phyloP scores from a whole-genome alignment of 2,329 filamentous ascomycete genomes.

The Ceratocystis diversiconidia region DNA sequence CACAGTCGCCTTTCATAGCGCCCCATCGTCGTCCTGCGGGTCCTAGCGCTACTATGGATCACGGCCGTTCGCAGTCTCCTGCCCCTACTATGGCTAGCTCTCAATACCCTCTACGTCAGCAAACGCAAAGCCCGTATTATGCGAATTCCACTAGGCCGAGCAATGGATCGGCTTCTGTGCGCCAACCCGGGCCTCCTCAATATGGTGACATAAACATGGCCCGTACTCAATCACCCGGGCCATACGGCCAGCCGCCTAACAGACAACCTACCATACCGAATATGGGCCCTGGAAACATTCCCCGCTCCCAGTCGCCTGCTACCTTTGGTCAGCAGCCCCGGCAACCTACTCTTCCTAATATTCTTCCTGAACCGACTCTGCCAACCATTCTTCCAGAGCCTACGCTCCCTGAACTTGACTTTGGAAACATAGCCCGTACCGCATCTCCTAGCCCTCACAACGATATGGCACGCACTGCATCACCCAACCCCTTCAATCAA shows the following conservation, averaged over 20 bases:
- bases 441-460: slow-evolving; percentile 19
- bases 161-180: slow-evolving; percentile 4
- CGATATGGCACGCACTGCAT: slow-evolving; percentile 19
- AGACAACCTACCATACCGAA: slow-evolving; percentile 6
- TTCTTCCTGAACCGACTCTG: slow-evolving; percentile 18
- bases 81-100: slow-evolving; percentile 26
- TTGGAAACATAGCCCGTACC: slow-evolving; percentile 8
- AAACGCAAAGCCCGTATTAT: slow-evolving; percentile 11
- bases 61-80: slow-evolving; percentile 28
- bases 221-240: slow-evolving; percentile 14
- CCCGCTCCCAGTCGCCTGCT: slow-evolving; percentile 6
- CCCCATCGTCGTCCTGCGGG: slow-evolving; percentile 9
- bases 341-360: slow-evolving; percentile 20
- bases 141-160: neutral
- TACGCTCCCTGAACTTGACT: slow-evolving; percentile 8
- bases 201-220: slow-evolving; percentile 13
- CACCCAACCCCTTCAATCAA: slow-evolving; percentile 20
- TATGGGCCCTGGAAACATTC: neutral
- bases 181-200: slow-evolving; percentile 7
- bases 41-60: slow-evolving; percentile 35
- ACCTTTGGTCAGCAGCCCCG: slow-evolving; percentile 9
- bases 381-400: slow-evolving; percentile 17
- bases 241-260: slow-evolving; percentile 9
- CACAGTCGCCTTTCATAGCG: slow-evolving; percentile 12
- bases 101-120: slow-evolving; percentile 16